phyloP scores from a whole-genome alignment of 371 early-diverging fungal genomes.

The Paraphysoderma sedebokerense region DNA sequence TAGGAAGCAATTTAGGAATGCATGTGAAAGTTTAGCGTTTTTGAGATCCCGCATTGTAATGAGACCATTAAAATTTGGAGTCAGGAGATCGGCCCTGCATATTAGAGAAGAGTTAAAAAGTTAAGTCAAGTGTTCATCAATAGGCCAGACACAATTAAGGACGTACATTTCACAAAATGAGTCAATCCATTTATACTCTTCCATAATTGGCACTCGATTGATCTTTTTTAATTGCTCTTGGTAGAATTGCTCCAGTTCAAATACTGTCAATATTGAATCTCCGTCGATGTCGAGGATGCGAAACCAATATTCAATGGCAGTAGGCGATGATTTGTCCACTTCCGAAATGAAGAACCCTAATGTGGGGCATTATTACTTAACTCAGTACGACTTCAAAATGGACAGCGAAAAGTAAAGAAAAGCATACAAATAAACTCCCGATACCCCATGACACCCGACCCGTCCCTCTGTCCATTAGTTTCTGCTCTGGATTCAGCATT shows the following conservation, averaged over 20 bases:
- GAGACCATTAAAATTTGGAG: constrained; percentile 26
- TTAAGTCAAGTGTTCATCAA: background rate
- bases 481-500: no score
- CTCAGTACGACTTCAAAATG: constrained; percentile 1
- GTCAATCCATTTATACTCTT: constrained; percentile 45
- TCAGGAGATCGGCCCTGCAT: constrained; percentile 36
- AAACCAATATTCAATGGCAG: constrained; percentile 86
- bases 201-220: constrained; percentile 34
- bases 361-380: background rate
- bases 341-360: constrained; percentile 80
- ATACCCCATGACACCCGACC: no score
- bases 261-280: constrained; percentile 66
- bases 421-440: constrained; percentile 15
- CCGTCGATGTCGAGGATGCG: constrained; percentile 76
- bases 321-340: constrained; percentile 59
- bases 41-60: constrained; percentile 49
- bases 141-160: background rate
- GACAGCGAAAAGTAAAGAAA: constrained; percentile 8
- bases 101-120: background rate
- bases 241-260: constrained; percentile 69
- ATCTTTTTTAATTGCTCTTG: constrained; percentile 58
- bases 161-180: constrained; percentile 47
- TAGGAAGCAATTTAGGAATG: no score
- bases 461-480: no score
- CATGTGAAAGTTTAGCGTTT: no score